These are phyloP conservation scores for Polyporus arcularius DNA, from an alignment of 768 basidiomycete species.

Conservation along the genomic window DNA sequence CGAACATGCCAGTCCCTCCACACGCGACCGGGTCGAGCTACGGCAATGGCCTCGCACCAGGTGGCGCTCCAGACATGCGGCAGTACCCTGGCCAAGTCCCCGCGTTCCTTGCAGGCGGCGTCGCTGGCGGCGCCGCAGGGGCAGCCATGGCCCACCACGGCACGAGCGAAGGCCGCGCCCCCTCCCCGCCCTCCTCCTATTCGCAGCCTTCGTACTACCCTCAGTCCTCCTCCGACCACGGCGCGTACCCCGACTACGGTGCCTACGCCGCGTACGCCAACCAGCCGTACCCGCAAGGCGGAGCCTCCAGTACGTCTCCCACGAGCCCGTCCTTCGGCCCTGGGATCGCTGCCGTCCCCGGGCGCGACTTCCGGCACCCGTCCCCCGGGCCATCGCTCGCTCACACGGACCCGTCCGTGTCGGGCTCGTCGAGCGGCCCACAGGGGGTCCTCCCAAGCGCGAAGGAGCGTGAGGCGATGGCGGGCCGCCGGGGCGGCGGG, in stretches of 20 bases:
- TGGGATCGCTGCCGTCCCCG: conserved; percentile 10
- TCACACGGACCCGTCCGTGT: conserved; percentile 13
- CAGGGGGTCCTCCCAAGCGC: conserved; percentile 20
- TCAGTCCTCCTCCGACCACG: conserved; percentile 21
- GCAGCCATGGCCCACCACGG: conserved; percentile 9
- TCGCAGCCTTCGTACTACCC: conserved; percentile 24
- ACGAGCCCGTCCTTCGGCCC: conserved; percentile 13
- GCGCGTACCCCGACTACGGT: conserved; percentile 22
- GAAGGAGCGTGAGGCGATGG: conserved; percentile 34
- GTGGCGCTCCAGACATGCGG: conserved; percentile 26
- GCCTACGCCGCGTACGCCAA: conserved; percentile 20
- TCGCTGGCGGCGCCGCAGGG: conserved; percentile 22
- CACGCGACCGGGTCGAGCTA: neutral
- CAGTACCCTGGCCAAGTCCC: conserved; percentile 27
- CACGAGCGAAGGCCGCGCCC: neutral
- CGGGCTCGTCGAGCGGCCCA: conserved; percentile 8
- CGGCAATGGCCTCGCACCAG: neutral
- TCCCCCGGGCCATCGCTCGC: conserved; percentile 29
- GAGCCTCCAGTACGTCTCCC: conserved; percentile 3
- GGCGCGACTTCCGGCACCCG: conserved; percentile 25
- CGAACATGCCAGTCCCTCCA: conserved; percentile 3
- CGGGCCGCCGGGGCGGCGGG: conserved; percentile 15
- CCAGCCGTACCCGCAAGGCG: conserved; percentile 5
- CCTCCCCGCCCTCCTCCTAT: conserved; percentile 21
- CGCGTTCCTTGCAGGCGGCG: conserved; percentile 26